Conservation (phyloP, 169 alveolate species). For the Plasmodium falciparum region DNA sequence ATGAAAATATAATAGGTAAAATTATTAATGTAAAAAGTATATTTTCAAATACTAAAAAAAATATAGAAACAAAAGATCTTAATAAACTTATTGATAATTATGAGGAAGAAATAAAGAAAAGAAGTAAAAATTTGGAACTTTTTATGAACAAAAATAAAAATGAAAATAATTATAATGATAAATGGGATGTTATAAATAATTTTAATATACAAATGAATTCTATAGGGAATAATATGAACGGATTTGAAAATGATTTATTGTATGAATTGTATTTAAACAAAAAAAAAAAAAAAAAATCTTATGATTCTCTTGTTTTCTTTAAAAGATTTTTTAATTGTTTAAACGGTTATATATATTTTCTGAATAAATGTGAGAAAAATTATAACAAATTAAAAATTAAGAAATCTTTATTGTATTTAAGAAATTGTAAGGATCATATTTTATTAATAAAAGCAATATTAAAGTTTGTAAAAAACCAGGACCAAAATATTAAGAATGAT, state of each 20-base stretch:
- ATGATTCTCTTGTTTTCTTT: slow-evolving; percentile 47
- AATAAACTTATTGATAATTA: slow-evolving; percentile 42
- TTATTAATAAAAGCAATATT: slow-evolving; percentile 46
- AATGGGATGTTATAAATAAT: slow-evolving; percentile 42
- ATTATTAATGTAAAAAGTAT: slow-evolving; percentile 49
- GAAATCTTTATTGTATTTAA: slow-evolving; percentile 46
- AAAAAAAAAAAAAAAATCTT: slow-evolving; percentile 68
- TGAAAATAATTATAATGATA: slow-evolving; percentile 65
- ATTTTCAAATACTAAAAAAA: slow-evolving; percentile 45
- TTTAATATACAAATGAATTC: slow-evolving; percentile 51
- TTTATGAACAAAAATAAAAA: slow-evolving; percentile 55
- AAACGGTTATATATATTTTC: slow-evolving; percentile 24
- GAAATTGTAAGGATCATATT: slow-evolving; percentile 70
- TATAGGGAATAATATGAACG: slow-evolving; percentile 16
- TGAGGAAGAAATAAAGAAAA: slow-evolving; percentile 52
- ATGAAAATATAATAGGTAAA: slow-evolving; percentile 21
- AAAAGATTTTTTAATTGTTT: slow-evolving; percentile 70
- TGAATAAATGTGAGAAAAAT: slow-evolving; percentile 46
- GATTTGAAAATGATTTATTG: background rate
- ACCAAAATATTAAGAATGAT: background rate
- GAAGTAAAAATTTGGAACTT: slow-evolving; percentile 56
- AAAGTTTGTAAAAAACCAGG: slow-evolving; percentile 15
- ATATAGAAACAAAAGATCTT: slow-evolving; percentile 52
- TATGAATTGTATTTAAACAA: slow-evolving; percentile 42
- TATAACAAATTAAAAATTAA: slow-evolving; percentile 55